Conservation (phyloP, 352 stramenopile species). For the Pythium coloratum region DNA sequence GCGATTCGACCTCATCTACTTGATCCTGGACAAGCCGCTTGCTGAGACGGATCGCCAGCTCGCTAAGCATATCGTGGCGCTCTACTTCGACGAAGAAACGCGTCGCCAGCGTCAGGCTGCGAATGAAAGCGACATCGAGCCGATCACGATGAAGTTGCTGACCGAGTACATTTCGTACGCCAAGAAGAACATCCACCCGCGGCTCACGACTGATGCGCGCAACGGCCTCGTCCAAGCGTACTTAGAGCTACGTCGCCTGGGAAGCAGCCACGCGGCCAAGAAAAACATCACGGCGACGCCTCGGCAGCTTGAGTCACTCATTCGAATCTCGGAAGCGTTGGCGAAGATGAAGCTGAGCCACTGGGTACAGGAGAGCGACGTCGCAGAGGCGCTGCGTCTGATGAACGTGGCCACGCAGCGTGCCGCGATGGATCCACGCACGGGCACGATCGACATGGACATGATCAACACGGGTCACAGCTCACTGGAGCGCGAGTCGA, state of each 20-base stretch:
- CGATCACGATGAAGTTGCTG: constrained; percentile 80
- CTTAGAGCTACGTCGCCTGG: constrained; percentile 87
- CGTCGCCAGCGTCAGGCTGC: constrained; percentile 34
- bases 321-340: constrained; percentile 97
- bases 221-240: constrained; percentile 94
- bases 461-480: constrained; percentile 97
- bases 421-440: constrained; percentile 97
- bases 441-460: constrained; percentile 99
- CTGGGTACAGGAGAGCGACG: constrained; percentile 77
- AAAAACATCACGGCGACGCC: constrained; percentile 99
- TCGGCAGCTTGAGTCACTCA: constrained; percentile 97
- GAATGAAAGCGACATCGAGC: constrained; percentile 41
- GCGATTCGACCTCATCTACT: constrained; percentile 99
- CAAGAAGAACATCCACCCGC: constrained; percentile 90
- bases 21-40: constrained; percentile 98
- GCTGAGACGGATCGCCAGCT: constrained; percentile 93
- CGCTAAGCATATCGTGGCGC: constrained; percentile 96
- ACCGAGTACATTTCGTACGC: constrained; percentile 98
- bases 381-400: constrained; percentile 94
- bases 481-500: constrained; percentile 85
- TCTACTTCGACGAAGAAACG: constrained; percentile 93
- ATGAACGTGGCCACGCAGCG: constrained; percentile 98
- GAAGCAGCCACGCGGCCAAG: constrained; percentile 54
- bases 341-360: constrained; percentile 93
- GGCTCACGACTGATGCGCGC: constrained; percentile 88